Base-by-base conservation (phyloP, 768 basidiomycete genomes). In the Pisolithus orientalis region DNA sequence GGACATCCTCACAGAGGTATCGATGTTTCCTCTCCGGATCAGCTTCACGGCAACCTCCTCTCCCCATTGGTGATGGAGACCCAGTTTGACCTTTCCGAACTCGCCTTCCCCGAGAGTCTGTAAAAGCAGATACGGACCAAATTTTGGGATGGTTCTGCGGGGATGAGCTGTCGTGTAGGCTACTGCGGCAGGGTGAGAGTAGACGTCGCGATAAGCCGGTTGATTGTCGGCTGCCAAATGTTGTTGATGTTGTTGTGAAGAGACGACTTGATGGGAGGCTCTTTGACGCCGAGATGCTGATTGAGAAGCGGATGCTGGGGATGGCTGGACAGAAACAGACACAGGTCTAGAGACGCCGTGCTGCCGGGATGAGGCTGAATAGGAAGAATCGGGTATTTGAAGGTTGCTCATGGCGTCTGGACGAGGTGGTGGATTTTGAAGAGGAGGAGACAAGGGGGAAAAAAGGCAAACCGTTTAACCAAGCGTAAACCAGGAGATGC, bases 21-120 rank as follows among this genome's bases (percentile, higher is more conserved):
- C 94, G 52, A 98, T 83, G 64, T 90, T 97, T 31, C 93, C 93
- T 50, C 94, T 75, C 50, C 94, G 80, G 61, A 98, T 98, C 53
- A 99, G 76, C 74, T 99, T 99, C 62, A 97, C 94, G 11, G 95
- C 95, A n/a, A 95, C 94, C 66, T 97, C 95, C 68, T 96, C 94
- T 29, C 92, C 94, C 84, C 89, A 96, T 58, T 89, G 84, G 59
- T 76, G 78, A 62, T 98, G 95, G 49, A 98, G 76, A 5, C 95
- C 95, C n/a, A 98, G 82, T 68, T 97, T 98, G 72, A 98, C 94
- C 68, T 98, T 98, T 44, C 94, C 94, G 64, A 97, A 97, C 74
- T 98, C 95, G 59, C 95, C 95, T 71, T 99, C 95, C 43, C 96
- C 96, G 17, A 99, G 78, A 0, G 96, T 98, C 68, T 98, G 94